Evolutionary conservation across 495 filamentous ascomycete species (phyloP), one percentile per base, ranked within the genome.

Genomic region (Aeminium ludgeri): DNA sequence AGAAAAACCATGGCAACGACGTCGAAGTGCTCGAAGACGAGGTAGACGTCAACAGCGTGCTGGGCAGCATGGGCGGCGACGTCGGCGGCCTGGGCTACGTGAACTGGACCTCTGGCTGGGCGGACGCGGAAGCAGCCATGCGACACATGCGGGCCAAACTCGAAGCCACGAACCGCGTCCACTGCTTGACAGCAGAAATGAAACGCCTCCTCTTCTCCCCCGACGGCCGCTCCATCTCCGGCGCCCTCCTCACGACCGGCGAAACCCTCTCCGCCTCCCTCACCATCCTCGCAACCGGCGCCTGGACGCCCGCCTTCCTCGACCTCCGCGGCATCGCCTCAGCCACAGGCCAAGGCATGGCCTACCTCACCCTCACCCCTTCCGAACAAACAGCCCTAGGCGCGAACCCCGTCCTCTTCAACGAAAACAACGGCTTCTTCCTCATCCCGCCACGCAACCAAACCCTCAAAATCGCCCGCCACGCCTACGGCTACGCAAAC

Each of bases 401-500:
- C 19, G 60, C 70, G 13, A 75, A 79, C 59, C 86, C 84, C 1
- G 76, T 83, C 3, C 57, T 89, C 11, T 55, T 95, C 13, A 89
- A 92, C 61, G 65, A 94, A 41, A 72, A 68, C 2, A 79, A 72
- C 1, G 86, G 86, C 10, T 68, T 85, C 45, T 95, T 89, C 63
- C 67, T 85, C 46, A 81, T 92, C 46, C 84, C 85, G 16, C 85
- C 87, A 3, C 58, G 32, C 10, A 65, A 80, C 44, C 62, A 76
- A 36, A 52, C 80, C 10, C 66, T 94, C 35, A 95, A 95, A 54
- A 59, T 94, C 42, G 86, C 82, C 11, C 66, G 82, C 0, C 87
- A 95, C 58, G 71, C 67, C 8, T 80, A 78, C 55, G 89, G 87
- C 3, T 94, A 94, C 52, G 55, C 68, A 10, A 92, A 94, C 52